Conservation (phyloP, 1,139 yeast genomes). For the Candida neerlandica region DNA sequence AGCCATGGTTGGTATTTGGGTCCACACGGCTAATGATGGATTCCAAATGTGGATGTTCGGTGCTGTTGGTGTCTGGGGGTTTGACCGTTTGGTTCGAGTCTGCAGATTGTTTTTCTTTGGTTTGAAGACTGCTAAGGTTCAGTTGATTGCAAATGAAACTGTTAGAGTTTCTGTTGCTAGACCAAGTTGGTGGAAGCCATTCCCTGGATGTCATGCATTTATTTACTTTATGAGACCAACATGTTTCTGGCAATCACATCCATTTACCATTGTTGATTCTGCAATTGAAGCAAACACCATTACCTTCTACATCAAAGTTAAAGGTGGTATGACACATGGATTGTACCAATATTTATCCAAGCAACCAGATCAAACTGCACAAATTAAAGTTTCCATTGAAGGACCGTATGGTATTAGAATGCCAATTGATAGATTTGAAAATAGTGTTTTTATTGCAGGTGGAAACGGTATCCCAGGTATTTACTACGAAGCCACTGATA, state of each 20-base stretch:
- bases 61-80: conserved; percentile 62
- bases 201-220: conserved; percentile 43
- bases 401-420: conserved; percentile 43
- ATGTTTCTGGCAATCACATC: conserved; percentile 61
- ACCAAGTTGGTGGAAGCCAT: conserved; percentile 43
- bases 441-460: conserved; percentile 58
- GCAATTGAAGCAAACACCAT: conserved; percentile 32
- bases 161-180: conserved; percentile 37
- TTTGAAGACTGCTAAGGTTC: conserved; percentile 48
- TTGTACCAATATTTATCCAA: conserved; percentile 44
- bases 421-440: conserved; percentile 52
- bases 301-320: conserved; percentile 41
- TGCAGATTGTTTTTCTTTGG: conserved; percentile 53
- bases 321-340: conserved; percentile 48
- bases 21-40: conserved; percentile 51
- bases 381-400: conserved; percentile 37
- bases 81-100: conserved; percentile 58
- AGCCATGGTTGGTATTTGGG: conserved; percentile 61
- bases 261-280: conserved; percentile 51
- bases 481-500: conserved; percentile 33
- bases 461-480: conserved; percentile 75
- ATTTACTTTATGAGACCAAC: conserved; percentile 41
- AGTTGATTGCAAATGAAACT: conserved; percentile 50
- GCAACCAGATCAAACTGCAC: conserved; percentile 47
- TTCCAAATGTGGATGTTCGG: conserved; percentile 52